These are phyloP conservation scores for Simplicillium aogashimaense DNA, from an alignment of 2,329 filamentous ascomycete genomes.

Conservation along the genomic window DNA sequence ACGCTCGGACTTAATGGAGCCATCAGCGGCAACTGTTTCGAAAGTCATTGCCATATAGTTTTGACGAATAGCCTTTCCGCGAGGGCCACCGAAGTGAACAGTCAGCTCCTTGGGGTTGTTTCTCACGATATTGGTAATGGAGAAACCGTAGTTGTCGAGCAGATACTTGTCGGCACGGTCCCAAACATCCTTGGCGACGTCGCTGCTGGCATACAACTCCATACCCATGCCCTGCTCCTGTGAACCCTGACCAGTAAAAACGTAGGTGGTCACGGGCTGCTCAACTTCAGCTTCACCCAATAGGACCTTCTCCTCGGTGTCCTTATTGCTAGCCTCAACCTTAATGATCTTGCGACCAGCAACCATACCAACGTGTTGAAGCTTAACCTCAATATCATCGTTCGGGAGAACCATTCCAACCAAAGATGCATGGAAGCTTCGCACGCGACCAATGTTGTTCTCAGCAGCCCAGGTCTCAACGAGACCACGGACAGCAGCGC, in stretches of 20 bases:
- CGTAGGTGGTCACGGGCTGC: conserved; percentile 91
- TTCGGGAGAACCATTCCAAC: conserved; percentile 99
- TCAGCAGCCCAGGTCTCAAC: conserved; percentile 99
- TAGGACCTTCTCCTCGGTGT: conserved; percentile 93
- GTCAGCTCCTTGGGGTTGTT: conserved; percentile 99
- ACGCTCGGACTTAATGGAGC: conserved; percentile 92
- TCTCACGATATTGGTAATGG: conserved; percentile 97
- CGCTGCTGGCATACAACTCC: conserved; percentile 90
- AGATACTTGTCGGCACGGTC: conserved; percentile 96
- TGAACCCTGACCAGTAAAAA: conserved; percentile 96
- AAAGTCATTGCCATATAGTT: conserved; percentile 99
- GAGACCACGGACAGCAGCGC: conserved; percentile 86
- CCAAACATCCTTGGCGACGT: conserved; percentile 95
- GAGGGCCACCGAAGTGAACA: conserved; percentile 93
- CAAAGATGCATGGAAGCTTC: conserved; percentile 91
- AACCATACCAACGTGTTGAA: conserved; percentile 97
- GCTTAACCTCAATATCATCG: conserved; percentile 86
- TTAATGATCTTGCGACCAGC: conserved; percentile 98
- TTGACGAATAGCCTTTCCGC: conserved; percentile 92
- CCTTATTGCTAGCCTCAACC: conserved; percentile 90
- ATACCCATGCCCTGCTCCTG: conserved; percentile 99
- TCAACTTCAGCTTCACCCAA: conserved; percentile 95
- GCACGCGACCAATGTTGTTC: conserved; percentile 94
- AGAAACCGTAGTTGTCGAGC: conserved; percentile 96
- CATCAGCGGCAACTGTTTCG: conserved; percentile 90